Evolutionary conservation across 1,284 basidiomycete species (phyloP), one percentile per base, ranked within the genome.

Genomic region (Trametes versicolor): DNA sequence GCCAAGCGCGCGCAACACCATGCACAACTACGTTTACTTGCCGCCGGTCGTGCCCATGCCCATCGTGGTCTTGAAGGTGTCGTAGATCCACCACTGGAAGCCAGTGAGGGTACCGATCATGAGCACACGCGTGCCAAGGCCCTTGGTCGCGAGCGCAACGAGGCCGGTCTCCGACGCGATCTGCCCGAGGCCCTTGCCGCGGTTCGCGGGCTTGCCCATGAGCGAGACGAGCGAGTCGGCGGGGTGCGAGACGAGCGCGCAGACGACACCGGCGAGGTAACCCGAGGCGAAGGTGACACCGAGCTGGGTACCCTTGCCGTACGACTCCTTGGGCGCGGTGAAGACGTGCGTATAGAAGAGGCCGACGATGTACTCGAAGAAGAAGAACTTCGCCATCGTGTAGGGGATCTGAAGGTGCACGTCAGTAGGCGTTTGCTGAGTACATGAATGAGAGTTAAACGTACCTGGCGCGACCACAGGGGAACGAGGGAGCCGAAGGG

Each of bases 41-140:
- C 92, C 92, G 81, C 92, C 92, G 39, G 92, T 93, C 56, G 92
- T 94, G 62, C 92, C 92, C 75, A 92, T 82, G 71, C 92, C 92
- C 88, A 94, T 91, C 60, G 88, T 76, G 34, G 85, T 69, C 84
- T 94, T 94, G 87, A 93, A 94, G 58, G 85, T 81, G 74, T 94
- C 92, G 77, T 94, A 94, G 78, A 94, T 94, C 92, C 92, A 94
- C 92, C 92, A 94, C 83, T 94, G 92, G 90, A 94, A 93, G 73
- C 92, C 90, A 72, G 90, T 92, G 71, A 92, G 80, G 53, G 91
- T 91, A 85, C 87, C 88, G 64, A 93, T 93, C 91, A 93, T 93
- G 76, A 93, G 69, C 58, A 94, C 89, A 83, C 92, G 85, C 39
- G 92, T 92, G 61, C 90, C 89, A 68, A 94, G 87, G 81, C 92